Percentiles rank a stretch among this genome's conserved stretches.
Evolutionary conservation across 2,329 filamentous ascomycete species (phyloP).

Genomic region (Paradendryphiella salina): DNA sequence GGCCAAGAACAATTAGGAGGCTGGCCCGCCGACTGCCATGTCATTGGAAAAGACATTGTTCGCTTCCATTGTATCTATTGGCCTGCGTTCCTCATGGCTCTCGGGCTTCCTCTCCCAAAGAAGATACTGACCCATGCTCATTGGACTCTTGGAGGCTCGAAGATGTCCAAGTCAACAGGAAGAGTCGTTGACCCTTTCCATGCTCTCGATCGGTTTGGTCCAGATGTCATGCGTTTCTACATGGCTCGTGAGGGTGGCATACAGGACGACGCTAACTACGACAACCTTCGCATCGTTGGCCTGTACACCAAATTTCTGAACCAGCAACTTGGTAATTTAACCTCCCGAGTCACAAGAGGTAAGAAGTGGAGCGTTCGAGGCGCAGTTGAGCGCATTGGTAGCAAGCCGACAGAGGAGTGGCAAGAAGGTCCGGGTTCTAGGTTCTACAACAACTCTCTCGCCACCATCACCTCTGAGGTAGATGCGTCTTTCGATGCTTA

Average conservation of each 20-base stretch:
- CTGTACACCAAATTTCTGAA: slow-evolving; percentile 81
- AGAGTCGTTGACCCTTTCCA: slow-evolving; percentile 96
- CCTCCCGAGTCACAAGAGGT: slow-evolving; percentile 68
- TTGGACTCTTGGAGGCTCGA: slow-evolving; percentile 88
- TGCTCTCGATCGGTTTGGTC: slow-evolving; percentile 83
- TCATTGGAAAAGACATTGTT: slow-evolving; percentile 95
- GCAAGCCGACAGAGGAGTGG: slow-evolving; percentile 35
- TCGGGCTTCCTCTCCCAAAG: slow-evolving; percentile 76
- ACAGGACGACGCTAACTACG: slow-evolving; percentile 78
- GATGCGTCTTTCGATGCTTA: slow-evolving; percentile 31
- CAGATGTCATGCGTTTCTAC: slow-evolving; percentile 88
- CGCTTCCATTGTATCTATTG: slow-evolving; percentile 97
- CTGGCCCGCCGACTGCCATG: slow-evolving; percentile 90
- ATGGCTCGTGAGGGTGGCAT: slow-evolving; percentile 80
- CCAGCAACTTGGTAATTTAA: slow-evolving; percentile 77
- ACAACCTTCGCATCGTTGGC: slow-evolving; percentile 73
- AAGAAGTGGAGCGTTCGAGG: slow-evolving; percentile 70
- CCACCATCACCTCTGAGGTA: slow-evolving; percentile 24
- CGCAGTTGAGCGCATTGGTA: slow-evolving; percentile 54
- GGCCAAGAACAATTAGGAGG: slow-evolving; percentile 64
- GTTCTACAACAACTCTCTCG: slow-evolving; percentile 48
- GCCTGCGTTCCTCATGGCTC: slow-evolving; percentile 91
- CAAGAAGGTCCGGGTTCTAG: slow-evolving; percentile 32
- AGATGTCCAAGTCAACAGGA: slow-evolving; percentile 96
- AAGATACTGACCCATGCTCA: slow-evolving; percentile 87